A percentile compares a stretch with the other conserved stretches of the same genome.
phyloP scores from a whole-genome alignment of 2,329 filamentous ascomycete genomes.

The Fusarium lateritium region DNA sequence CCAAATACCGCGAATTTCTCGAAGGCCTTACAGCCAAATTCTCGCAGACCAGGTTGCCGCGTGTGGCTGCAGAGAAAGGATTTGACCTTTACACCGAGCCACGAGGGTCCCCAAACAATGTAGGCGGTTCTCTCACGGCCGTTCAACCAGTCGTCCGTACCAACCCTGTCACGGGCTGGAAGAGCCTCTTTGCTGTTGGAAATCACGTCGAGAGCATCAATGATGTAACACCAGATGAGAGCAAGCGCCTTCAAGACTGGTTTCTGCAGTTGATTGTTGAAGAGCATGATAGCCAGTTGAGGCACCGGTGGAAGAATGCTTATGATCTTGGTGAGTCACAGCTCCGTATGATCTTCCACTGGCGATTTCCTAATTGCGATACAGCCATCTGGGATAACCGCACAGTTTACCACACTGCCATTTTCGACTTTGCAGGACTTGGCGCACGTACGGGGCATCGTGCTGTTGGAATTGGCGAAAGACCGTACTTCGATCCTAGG shows the following conservation, averaged over 20 bases:
- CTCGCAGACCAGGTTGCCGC: background rate
- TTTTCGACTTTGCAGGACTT: constrained; percentile 6
- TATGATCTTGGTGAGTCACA: constrained; percentile 1
- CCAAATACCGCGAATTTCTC: background rate
- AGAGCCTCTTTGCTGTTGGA: constrained; percentile 8
- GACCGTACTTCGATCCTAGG: background rate
- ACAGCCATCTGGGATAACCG: constrained; percentile 13
- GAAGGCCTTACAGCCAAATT: constrained; percentile 4
- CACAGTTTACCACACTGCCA: constrained; percentile 3
- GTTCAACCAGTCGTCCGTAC: constrained; percentile 2
- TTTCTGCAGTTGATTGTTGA: constrained; percentile 6
- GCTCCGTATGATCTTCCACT: no score
- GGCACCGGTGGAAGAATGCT: background rate
- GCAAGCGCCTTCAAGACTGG: constrained; percentile 6
- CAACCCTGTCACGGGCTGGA: constrained; percentile 9
- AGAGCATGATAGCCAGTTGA: constrained; percentile 5
- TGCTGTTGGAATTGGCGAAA: constrained; percentile 2
- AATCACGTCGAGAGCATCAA: constrained; percentile 3
- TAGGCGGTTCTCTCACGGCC: background rate
- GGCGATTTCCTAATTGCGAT: background rate
- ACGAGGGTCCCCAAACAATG: background rate
- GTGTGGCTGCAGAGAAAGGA: constrained; percentile 3
- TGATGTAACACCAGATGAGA: background rate
- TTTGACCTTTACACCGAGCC: constrained; percentile 7
- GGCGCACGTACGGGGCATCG: constrained; percentile 1